Percentiles rank a stretch among this genome's conserved stretches.
These are phyloP conservation scores for Botrytis paeoniae DNA, from an alignment of 2,329 filamentous ascomycete species.

Conservation along the genomic window DNA sequence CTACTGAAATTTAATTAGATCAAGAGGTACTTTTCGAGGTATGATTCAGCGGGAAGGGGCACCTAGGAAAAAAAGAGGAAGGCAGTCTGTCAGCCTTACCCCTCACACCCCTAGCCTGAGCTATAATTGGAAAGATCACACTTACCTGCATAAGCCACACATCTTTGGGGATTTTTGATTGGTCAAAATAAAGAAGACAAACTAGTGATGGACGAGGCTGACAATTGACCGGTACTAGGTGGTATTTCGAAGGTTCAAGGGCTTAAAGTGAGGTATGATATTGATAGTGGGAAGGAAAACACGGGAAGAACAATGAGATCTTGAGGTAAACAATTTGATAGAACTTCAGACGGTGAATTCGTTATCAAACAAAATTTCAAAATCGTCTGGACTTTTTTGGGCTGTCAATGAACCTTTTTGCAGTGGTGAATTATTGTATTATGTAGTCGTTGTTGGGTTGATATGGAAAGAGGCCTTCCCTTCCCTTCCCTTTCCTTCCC, in stretches of 20 bases:
- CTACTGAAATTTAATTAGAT: not conserved
- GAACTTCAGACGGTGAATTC: not conserved
- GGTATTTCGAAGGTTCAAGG: not conserved
- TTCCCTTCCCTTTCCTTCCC: too few species aligned
- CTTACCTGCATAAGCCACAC: conserved; percentile 1
- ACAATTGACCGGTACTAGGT: not conserved
- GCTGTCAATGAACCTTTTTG: not conserved
- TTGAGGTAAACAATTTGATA: not conserved
- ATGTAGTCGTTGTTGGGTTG: not conserved
- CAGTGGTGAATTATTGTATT: not conserved
- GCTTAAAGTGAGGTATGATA: not conserved
- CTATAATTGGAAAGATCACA: not conserved
- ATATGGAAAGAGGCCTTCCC: not conserved
- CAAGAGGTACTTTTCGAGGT: not conserved
- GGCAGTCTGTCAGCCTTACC: not conserved
- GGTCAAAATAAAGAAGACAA: not conserved
- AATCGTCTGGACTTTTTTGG: not conserved
- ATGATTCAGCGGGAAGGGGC: not conserved
- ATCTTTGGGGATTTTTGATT: not conserved
- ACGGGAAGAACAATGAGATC: too few species aligned
- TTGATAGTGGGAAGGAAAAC: not conserved
- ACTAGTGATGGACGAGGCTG: not conserved
- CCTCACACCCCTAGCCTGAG: not conserved
- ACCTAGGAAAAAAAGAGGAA: not conserved
- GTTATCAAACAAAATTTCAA: too few species aligned